Base-by-base conservation (phyloP, 306 rosid genomes). In the Cercis canadensis region DNA sequence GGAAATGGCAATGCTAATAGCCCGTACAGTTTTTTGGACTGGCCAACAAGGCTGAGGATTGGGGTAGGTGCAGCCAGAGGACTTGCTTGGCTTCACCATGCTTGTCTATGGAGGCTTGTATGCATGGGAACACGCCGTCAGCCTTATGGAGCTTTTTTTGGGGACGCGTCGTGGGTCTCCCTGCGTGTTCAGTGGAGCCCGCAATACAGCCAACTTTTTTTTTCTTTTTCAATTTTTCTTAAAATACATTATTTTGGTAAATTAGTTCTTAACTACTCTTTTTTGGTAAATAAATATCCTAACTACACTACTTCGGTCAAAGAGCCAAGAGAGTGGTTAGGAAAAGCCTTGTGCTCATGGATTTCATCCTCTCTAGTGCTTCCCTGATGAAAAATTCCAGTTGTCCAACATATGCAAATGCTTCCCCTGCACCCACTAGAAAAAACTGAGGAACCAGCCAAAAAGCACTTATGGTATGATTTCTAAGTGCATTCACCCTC, bases 361-460 rank as follows among this genome's bases (percentile, higher is more conserved):
- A 94, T 80, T 94, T 94, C 99, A 94, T 94, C 74, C 92, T 85
- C 59, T 89, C 97, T 2, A 96, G 99, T 41, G 97, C 96, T 57
- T 94, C 97, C 74, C 99, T 85, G 71, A 94, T 91, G 87, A 94
- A 94, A 78, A 94, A 94, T 52, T 91, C 97, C 3, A 94, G 86
- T 39, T 94, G 99, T 63, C 99, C 99, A 8, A 94, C 99, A 17
- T 94, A 94, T 11, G 87, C 84, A 77, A 94, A 94, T 24, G 92
- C 97, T 77, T 94, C 96, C 57, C 99, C 97, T 0, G 99, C 91
- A 21, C 99, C 97, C 39, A 90, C 92, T 5, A 94, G 84, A 62
- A 91, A 87, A 72, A 84, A 89, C 78, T 89, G 99, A 57, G 95
- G 99, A 14, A 94, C 87, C 55, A 94, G 81, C 99, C 97, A 91